Evolutionary conservation across 768 basidiomycete species (phyloP).

Genomic region (Amanita pseudoporphyria): DNA sequence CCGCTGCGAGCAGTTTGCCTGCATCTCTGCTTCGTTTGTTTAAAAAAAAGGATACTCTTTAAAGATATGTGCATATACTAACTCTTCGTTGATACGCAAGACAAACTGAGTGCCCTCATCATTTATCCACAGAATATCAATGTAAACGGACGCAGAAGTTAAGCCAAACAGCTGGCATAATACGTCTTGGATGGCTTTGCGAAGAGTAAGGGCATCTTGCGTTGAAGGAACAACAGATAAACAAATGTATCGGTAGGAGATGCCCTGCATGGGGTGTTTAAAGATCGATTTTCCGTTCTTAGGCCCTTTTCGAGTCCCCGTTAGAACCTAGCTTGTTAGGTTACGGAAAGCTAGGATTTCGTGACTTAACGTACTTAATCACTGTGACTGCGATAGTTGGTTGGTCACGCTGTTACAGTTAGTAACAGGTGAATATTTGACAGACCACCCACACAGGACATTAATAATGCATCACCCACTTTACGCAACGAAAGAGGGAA

Average conservation of each 20-base stretch:
- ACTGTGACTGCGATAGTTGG: no score
- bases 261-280: slow-evolving; percentile 15
- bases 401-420: no score
- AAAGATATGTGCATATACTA: slow-evolving; percentile 11
- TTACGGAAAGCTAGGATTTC: no score
- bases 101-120: slow-evolving; percentile 30
- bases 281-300: no score
- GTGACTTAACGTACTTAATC: no score
- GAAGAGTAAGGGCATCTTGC: slow-evolving; percentile 33
- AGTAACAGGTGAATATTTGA: no score
- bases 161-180: slow-evolving; percentile 46
- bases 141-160: slow-evolving; percentile 37
- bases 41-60: not conserved
- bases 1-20: slow-evolving; percentile 23
- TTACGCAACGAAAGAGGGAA: no score
- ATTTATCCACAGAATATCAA: slow-evolving; percentile 51
- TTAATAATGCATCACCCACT: no score
- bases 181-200: slow-evolving; percentile 47
- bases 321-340: no score
- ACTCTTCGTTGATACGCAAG: slow-evolving; percentile 33
- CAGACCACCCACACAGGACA: no score
- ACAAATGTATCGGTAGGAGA: slow-evolving; percentile 36
- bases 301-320: no score
- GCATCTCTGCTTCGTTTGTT: slow-evolving; percentile 21
- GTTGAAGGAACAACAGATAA: slow-evolving; percentile 30